Conservation (phyloP, 1,284 basidiomycete genomes). For the Ustilago nuda region DNA sequence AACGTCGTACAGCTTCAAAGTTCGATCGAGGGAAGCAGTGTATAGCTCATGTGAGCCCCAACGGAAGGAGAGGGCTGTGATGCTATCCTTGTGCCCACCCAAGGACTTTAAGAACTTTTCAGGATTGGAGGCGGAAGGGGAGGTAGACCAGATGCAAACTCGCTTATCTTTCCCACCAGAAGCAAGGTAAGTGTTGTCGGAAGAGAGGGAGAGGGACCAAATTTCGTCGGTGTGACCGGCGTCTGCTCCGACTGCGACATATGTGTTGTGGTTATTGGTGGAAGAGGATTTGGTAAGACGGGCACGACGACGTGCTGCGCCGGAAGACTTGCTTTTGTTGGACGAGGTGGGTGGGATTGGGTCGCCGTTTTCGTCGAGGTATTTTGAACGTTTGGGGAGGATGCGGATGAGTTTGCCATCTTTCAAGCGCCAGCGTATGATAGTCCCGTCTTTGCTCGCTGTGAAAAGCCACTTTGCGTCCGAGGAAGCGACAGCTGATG, state of each 20-base stretch:
- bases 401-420: constrained; percentile 63
- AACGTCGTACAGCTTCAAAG: constrained; percentile 89
- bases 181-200: constrained; percentile 85
- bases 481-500: constrained; percentile 79
- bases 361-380: constrained; percentile 11
- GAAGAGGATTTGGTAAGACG: constrained; percentile 12
- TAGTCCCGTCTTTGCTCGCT: constrained; percentile 62
- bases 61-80: constrained; percentile 82
- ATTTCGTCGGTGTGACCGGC: constrained; percentile 88
- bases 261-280: constrained; percentile 7
- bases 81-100: constrained; percentile 63
- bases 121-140: background rate
- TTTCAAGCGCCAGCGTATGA: constrained; percentile 62
- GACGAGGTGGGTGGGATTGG: constrained; percentile 11
- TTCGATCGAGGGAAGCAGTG: constrained; percentile 88
- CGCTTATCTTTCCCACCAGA: constrained; percentile 85
- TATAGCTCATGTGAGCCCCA: constrained; percentile 80
- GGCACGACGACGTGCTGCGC: constrained; percentile 48
- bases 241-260: constrained; percentile 67
- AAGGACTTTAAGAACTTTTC: constrained; percentile 79
- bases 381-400: constrained; percentile 33
- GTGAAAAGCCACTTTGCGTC: constrained; percentile 75
- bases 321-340: constrained; percentile 33
- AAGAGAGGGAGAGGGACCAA: constrained; percentile 82
- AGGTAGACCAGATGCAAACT: constrained; percentile 61